Base-by-base conservation (phyloP, 805 yeast species). In the Pichia manshurica region DNA sequence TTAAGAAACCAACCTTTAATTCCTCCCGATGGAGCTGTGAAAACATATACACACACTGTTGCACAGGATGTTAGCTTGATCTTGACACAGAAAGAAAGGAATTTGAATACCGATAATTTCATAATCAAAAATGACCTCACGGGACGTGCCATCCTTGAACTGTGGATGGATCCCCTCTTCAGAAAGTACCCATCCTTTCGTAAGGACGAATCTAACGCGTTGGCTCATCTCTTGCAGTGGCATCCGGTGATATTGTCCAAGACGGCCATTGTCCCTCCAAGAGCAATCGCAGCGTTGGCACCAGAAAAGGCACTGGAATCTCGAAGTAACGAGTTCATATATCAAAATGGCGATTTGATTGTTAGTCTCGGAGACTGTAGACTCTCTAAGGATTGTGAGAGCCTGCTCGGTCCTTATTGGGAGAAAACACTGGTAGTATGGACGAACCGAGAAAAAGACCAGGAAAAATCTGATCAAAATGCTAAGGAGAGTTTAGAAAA, bases 161-260 rank as follows among this genome's bases (percentile, higher is more conserved):
- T 78, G 54, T 84, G 96, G 89, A 64, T 75, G 31, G 93, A 87
- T 61, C 79, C 81, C 21, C 71, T 88, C 42, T 82, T 79, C 61
- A 75, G 86, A 60, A 73, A 75, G 43, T 88, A 84, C 66, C 65
- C 66, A n/a, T 74, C 74, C 48, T 86, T 86, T 66, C 75, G 76
- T 13, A 63, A 64, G 43, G 75, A 76, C 46, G 84, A 81, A 5
- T 79, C 78, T 49, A 73, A 76, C n/a, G 90, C 93, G 0, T 61
- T 91, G 38, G 77, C 87, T n/a, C 98, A 93, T 62, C 71, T 89
- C 39, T 71, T 89, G 56, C 97, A 88, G 65, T 93, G 98, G 99
- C 99, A 91, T 62, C 96, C 96, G 12, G 79, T 77, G 25, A 68
- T 85, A 23, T 71, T 93, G 55, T 75, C 84, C 46, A 84, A 80